Percentiles rank a stretch among this genome's conserved stretches.
These are phyloP conservation scores for Puccinia coronata DNA, from an alignment of 1,284 basidiomycete genomes.

Conservation along the genomic window DNA sequence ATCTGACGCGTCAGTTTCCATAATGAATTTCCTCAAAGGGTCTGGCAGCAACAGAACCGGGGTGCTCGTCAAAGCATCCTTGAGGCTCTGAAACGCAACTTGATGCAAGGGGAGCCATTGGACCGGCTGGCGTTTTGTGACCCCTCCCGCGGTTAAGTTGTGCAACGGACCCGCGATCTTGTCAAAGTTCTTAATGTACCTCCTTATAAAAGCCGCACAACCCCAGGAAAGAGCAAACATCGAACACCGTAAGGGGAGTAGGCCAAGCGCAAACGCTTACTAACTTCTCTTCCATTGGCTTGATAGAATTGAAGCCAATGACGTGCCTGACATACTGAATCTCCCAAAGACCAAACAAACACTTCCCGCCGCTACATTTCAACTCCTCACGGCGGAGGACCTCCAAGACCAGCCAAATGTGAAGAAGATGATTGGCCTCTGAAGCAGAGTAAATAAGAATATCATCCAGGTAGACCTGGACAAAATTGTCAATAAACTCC, in stretches of 20 bases:
- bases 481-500: too few relatives aligned
- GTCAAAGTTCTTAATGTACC: conserved; percentile 61
- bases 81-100: not conserved
- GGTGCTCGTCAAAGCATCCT: not conserved
- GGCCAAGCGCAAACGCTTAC: too few relatives aligned
- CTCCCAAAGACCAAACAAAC: not conserved
- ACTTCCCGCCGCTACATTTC: not conserved
- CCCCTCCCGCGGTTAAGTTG: not conserved
- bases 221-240: conserved; percentile 60
- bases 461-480: too few relatives aligned
- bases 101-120: not conserved
- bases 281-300: conserved; percentile 62
- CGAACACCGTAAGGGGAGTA: conserved; percentile 55
- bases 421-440: too few relatives aligned
- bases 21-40: not conserved
- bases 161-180: conserved; percentile 58
- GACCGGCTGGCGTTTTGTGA: not conserved
- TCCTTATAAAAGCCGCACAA: conserved; percentile 61
- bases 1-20: conserved; percentile 26
- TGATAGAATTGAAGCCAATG: conserved; percentile 58
- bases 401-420: too few relatives aligned
- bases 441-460: too few relatives aligned
- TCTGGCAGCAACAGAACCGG: not conserved
- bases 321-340: conserved; percentile 62
- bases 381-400: not conserved